Evolutionary conservation across 768 basidiomycete species (phyloP).

Genomic region (Suillus spraguei): DNA sequence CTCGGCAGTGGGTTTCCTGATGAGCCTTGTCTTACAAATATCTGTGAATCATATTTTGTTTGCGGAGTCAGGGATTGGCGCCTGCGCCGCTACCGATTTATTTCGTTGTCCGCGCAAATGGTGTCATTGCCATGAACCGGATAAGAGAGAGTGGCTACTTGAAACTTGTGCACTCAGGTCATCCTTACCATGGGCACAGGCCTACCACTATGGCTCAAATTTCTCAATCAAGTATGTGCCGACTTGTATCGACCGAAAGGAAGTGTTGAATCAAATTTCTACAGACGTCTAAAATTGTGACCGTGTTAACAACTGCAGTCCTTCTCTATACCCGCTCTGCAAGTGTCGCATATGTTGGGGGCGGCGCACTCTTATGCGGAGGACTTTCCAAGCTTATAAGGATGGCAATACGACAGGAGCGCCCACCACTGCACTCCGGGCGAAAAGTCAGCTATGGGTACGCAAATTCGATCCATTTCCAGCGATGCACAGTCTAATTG

Average conservation of each 20-base stretch:
- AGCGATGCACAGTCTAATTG: neutral
- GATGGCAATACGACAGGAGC: slow-evolving; percentile 59
- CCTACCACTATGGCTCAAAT: slow-evolving; percentile 27
- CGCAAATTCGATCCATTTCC: slow-evolving; percentile 19
- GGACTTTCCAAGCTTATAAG: slow-evolving; percentile 66
- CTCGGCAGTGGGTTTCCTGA: too few species aligned
- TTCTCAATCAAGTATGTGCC: slow-evolving; percentile 34
- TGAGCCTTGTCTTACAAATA: too few species aligned
- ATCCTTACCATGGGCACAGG: neutral
- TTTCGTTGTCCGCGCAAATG: too few species aligned
- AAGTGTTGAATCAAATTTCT: neutral
- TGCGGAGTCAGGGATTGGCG: too few species aligned
- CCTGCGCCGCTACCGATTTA: too few species aligned
- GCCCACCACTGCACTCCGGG: slow-evolving; percentile 47
- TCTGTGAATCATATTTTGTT: too few species aligned
- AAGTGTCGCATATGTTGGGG: slow-evolving; percentile 60
- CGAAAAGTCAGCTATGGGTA: slow-evolving; percentile 71
- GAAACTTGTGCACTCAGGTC: too few species aligned
- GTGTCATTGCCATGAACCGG: neutral
- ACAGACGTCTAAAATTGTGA: slow-evolving; percentile 65
- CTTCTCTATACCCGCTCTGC: slow-evolving; percentile 65
- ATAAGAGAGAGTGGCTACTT: neutral
- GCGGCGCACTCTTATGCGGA: slow-evolving; percentile 58
- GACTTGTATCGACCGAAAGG: neutral
- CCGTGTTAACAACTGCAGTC: slow-evolving; percentile 46